Evolutionary conservation across 1,284 basidiomycete species (phyloP).

Genomic region (Boletus mariae): DNA sequence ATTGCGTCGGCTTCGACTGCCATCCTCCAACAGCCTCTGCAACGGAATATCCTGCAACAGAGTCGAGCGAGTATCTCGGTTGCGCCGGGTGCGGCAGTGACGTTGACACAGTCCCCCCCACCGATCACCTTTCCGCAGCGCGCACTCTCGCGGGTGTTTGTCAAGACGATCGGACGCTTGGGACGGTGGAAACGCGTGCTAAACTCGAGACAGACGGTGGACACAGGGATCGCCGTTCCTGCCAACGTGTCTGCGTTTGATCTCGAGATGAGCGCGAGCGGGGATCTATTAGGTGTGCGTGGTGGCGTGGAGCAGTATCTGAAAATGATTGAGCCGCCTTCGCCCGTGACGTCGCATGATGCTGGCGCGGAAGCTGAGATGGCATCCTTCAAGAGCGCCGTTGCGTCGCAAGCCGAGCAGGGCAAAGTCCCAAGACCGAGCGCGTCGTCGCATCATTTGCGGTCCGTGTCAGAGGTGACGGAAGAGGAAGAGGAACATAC

Average conservation of each 20-base stretch:
- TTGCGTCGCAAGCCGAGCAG: not conserved
- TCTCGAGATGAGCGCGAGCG: conserved; percentile 54
- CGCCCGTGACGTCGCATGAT: conserved; percentile 8
- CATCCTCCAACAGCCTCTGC: conserved; percentile 37
- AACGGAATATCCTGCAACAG: conserved; percentile 41
- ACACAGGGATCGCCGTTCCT: conserved; percentile 42
- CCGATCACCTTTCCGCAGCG: conserved; percentile 57
- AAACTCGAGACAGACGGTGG: conserved; percentile 47
- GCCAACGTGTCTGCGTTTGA: conserved; percentile 66
- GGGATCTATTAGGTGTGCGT: conserved; percentile 56
- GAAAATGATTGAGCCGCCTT: conserved; percentile 49
- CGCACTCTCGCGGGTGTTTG: conserved; percentile 69
- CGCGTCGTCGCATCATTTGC: conserved; percentile 22
- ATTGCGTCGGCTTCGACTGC: conserved; percentile 31
- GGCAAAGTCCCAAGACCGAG: conserved; percentile 6
- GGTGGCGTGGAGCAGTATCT: conserved; percentile 66
- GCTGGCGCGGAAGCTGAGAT: conserved; percentile 4
- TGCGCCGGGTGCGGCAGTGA: conserved; percentile 17
- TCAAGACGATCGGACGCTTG: conserved; percentile 76
- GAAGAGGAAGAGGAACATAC: conserved; percentile 31
- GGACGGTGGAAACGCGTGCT: conserved; percentile 80
- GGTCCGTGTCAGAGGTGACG: conserved; percentile 31
- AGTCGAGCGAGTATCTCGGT: conserved; percentile 32
- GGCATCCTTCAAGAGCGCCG: not conserved
- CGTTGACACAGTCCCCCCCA: conserved; percentile 39